Evolutionary conservation across 1,139 yeast species (phyloP), one percentile per base, ranked within the genome.

Genomic region (Candida albicans): DNA sequence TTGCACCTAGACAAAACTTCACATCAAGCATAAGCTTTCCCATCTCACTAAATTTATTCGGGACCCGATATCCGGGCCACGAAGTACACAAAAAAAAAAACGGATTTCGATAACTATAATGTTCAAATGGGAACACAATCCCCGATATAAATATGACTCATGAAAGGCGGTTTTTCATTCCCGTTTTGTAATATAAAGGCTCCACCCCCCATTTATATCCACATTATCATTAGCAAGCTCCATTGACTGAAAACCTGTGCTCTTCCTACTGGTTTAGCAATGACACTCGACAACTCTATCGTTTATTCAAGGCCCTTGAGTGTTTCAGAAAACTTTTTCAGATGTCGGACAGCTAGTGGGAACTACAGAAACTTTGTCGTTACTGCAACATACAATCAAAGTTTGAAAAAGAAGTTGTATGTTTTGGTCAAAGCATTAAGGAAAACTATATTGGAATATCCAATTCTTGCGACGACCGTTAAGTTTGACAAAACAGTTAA

Each of bases 361-460:
- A 64, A 55, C 51, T 72, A 62, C 47, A 52, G 58, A 10, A 65
- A 62, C 44, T 73, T 73, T 50, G 68, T 61, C 42, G 62, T 70
- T 7, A 62, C 70, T 4, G 71, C 67, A 4, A 61, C 65, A 0
- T 70, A 68, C 46, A 59, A 67, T 8, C 54, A 55, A 11, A 47
- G 51, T 9, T 43, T 71, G n/a, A 42, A 50, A 2, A 14, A 27
- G 1, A 47, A 53, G 15, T 39, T 50, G 6, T 47, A 42, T 1
- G 44, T 58, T 8, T 39, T 70, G 4, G 59, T 49, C 38, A 49
- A 47, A n/a, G 73, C 70, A 3, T 55, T 71, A 32, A 53, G 74
- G 25, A 60, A 62, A 41, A 52, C 69, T 0, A 40, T 72, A 1
- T 45, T 70, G 8, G 73, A 71, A 34, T 65, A 70, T 47, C 73